Conservation (phyloP, 495 filamentous ascomycete species). For the Elasticomyces elasticus region DNA sequence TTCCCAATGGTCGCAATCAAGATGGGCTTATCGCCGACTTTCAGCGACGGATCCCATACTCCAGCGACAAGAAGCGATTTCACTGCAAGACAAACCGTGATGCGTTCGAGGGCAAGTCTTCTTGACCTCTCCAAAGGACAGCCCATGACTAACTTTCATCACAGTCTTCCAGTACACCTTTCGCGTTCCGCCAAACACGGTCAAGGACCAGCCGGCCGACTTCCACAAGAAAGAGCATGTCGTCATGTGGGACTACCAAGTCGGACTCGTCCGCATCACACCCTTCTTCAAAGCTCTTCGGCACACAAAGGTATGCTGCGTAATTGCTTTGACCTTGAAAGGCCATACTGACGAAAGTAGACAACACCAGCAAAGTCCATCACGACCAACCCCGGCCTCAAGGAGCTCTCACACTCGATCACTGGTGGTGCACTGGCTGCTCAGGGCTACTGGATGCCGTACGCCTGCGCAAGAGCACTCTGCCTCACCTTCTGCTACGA, state of each 20-base stretch:
- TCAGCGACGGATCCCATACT: constrained; percentile 78
- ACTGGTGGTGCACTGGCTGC: constrained; percentile 82
- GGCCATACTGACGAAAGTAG: constrained; percentile 33
- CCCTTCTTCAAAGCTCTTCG: constrained; percentile 86
- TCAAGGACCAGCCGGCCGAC: constrained; percentile 40
- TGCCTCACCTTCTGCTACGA: constrained; percentile 78
- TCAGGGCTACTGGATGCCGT: constrained; percentile 99
- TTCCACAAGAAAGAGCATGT: constrained; percentile 49
- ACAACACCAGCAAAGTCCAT: constrained; percentile 78
- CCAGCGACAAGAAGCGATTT: constrained; percentile 84
- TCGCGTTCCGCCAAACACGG: constrained; percentile 32
- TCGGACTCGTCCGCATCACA: constrained; percentile 89
- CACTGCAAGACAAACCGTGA: constrained; percentile 74
- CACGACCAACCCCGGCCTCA: constrained; percentile 66
- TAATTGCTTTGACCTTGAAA: background rate
- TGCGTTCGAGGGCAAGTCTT: constrained; percentile 68
- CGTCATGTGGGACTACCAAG: constrained; percentile 95
- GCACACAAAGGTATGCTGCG: constrained; percentile 62
- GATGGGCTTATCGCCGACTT: constrained; percentile 56
- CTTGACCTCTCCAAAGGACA: background rate
- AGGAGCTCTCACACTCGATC: constrained; percentile 82
- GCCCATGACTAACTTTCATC: background rate
- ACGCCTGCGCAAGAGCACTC: constrained; percentile 66
- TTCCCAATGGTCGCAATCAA: constrained; percentile 41
- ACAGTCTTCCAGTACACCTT: constrained; percentile 91